These are phyloP conservation scores for Amanita inopinata DNA, from an alignment of 768 basidiomycete genomes.

Conservation along the genomic window DNA sequence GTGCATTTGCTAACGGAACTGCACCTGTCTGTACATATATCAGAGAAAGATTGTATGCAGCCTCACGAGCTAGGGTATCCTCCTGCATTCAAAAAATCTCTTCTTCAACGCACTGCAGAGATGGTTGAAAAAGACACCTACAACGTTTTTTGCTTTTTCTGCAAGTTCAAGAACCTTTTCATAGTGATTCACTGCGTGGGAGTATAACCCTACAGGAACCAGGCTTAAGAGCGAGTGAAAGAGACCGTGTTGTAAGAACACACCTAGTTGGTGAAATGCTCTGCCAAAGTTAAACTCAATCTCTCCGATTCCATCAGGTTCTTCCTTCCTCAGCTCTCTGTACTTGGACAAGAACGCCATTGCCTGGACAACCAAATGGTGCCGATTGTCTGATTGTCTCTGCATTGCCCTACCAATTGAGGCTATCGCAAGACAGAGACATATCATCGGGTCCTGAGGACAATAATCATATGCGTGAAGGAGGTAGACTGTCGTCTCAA, in stretches of 20 bases:
- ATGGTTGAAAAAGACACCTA: not conserved
- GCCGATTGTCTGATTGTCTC: constrained; percentile 87
- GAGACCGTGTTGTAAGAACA: constrained; percentile 14
- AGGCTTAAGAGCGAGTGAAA: not conserved
- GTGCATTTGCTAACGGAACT: constrained; percentile 51
- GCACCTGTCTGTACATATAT: constrained; percentile 79
- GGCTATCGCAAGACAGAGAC: constrained; percentile 71
- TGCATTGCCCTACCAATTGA: constrained; percentile 90
- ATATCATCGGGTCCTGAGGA: constrained; percentile 78
- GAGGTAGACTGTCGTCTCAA: constrained; percentile 57
- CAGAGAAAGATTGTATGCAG: constrained; percentile 81
- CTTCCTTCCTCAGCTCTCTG: constrained; percentile 45
- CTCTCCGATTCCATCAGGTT: constrained; percentile 45
- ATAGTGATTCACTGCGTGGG: constrained; percentile 81
- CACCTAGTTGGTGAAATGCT: constrained; percentile 89
- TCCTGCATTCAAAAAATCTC: constrained; percentile 19
- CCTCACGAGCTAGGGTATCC: constrained; percentile 54
- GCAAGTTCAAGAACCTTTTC: constrained; percentile 61
- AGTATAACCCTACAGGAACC: constrained; percentile 50
- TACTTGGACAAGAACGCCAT: constrained; percentile 83
- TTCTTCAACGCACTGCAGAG: constrained; percentile 1
- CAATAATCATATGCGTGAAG: constrained; percentile 83
- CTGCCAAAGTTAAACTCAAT: constrained; percentile 92
- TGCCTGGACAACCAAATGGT: constrained; percentile 77
- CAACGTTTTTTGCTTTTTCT: constrained; percentile 23